Base-by-base conservation (phyloP, 2,329 filamentous ascomycete genomes). In the Metarhizium robertsii region DNA sequence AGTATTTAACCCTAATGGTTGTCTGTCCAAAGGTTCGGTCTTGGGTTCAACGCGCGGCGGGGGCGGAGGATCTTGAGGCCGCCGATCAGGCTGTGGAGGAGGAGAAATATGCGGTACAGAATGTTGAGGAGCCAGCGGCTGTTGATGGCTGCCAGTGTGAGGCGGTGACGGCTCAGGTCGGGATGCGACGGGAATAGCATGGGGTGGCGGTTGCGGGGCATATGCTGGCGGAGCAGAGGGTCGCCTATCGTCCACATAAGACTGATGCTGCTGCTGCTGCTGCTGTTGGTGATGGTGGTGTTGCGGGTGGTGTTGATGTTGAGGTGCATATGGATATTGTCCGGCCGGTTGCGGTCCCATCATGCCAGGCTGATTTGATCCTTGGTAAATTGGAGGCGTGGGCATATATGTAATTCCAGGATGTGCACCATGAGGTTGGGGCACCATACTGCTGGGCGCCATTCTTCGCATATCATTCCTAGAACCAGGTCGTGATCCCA, bases 381-480 rank as follows among this genome's bases (percentile, higher is more conserved):
- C 64, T 55, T 73, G 84, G 64, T 90, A 96, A 62, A 95, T 90
- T 38, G 88, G 83, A 43, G 88, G 88, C 60, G 94, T 91, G 3
- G 88, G 85, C 77, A 95, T 90, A 67, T 91, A 96, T 3, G 87
- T 81, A 69, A 88, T 95, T 54, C 83, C 88, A 65, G 65, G 65
- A 58, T 72, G 70, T 32, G 78, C 77, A 38, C 79, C 80, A 50
- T 85, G 85, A 60, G 87, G 79, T 62, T 84, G 86, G 42, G 84
- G 81, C 4, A 81, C 81, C 62, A 95, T 83, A 66, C 85, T 87
- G 13, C 88, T 40, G 4, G 38, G 87, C 61, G 86, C 88, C 62
- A 86, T 79, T 49, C 89, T 83, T 61, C 88, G 85, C 61, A 88
- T 79, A 62, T 90, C 87, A 68, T 90, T 91, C 62, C 92, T 80